Conservation (phyloP, 2,329 filamentous ascomycete species). For the Neospermospora avenae region DNA sequence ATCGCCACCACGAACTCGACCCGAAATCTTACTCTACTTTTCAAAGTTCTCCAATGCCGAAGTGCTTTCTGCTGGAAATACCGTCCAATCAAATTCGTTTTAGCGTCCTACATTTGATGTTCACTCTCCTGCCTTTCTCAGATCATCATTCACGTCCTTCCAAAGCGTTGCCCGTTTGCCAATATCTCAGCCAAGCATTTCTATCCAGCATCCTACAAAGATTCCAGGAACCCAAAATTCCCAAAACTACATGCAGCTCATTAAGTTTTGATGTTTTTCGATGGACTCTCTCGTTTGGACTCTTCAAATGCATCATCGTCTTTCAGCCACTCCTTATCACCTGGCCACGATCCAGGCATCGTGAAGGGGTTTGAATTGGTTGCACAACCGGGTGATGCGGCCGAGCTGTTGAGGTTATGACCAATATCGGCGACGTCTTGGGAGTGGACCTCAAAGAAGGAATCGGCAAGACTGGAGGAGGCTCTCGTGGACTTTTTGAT, state of each 20-base stretch:
- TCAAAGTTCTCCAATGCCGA: background rate
- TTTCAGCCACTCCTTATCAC: background rate
- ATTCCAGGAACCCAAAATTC: background rate
- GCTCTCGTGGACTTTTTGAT: background rate
- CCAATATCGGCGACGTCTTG: background rate
- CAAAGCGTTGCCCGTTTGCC: background rate
- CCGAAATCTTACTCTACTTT: background rate
- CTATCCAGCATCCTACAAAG: background rate
- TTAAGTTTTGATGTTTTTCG: background rate
- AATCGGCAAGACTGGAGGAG: background rate
- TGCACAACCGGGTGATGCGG: slow-evolving; percentile 9
- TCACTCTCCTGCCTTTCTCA: background rate
- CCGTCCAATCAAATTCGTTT: background rate
- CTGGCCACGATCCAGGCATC: slow-evolving; percentile 13
- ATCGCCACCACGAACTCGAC: background rate
- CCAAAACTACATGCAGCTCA: background rate
- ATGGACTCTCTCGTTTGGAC: background rate
- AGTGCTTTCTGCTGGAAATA: background rate
- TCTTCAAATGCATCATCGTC: background rate
- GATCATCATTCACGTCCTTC: background rate
- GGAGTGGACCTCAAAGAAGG: background rate
- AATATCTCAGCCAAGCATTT: background rate
- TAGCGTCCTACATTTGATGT: background rate
- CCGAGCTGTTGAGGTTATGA: slow-evolving; percentile 11
- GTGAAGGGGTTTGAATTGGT: slow-evolving; percentile 5